These are phyloP conservation scores for Termitomyces bulborhizus DNA, from an alignment of 768 basidiomycete genomes.

Conservation along the genomic window DNA sequence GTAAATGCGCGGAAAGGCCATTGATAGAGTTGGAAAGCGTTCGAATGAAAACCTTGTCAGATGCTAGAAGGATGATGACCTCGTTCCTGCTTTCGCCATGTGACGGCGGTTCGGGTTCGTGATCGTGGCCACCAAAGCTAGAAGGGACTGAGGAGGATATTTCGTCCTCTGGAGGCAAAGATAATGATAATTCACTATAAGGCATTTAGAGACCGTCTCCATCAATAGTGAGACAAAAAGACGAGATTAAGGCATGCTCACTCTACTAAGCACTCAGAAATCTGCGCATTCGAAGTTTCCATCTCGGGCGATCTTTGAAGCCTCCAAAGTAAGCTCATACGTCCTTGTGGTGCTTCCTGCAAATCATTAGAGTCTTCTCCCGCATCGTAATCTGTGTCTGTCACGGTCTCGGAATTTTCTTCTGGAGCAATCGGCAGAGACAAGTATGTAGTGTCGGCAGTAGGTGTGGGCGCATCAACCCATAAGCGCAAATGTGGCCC, in stretches of 20 bases:
- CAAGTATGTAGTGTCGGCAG: background rate
- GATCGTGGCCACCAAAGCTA: background rate
- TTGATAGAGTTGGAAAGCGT: conserved; percentile 59
- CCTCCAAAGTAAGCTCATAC: conserved; percentile 17
- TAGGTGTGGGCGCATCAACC: conserved; percentile 22
- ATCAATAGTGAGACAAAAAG: background rate
- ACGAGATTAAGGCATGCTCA: background rate
- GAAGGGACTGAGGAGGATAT: background rate
- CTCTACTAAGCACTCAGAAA: conserved; percentile 7
- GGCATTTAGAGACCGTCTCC: background rate
- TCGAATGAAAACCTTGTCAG: conserved; percentile 76
- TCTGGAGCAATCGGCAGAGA: conserved; percentile 11
- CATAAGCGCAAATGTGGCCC: conserved; percentile 54
- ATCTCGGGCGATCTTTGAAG: conserved; percentile 13
- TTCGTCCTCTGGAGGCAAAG: background rate
- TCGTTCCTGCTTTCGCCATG: conserved; percentile 26
- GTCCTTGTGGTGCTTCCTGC: background rate
- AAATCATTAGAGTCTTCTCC: conserved; percentile 5
- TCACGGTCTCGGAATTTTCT: background rate
- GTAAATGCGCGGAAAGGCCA: conserved; percentile 44
- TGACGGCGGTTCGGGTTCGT: background rate
- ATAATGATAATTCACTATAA: background rate
- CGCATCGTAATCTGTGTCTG: conserved; percentile 6
- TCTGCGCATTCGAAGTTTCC: background rate
- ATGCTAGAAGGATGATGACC: conserved; percentile 71